A percentile compares a stretch with the other conserved stretches of the same genome.
Conservation (phyloP, 2,329 filamentous ascomycete species). For the Davidsoniella neocaledoniae region DNA sequence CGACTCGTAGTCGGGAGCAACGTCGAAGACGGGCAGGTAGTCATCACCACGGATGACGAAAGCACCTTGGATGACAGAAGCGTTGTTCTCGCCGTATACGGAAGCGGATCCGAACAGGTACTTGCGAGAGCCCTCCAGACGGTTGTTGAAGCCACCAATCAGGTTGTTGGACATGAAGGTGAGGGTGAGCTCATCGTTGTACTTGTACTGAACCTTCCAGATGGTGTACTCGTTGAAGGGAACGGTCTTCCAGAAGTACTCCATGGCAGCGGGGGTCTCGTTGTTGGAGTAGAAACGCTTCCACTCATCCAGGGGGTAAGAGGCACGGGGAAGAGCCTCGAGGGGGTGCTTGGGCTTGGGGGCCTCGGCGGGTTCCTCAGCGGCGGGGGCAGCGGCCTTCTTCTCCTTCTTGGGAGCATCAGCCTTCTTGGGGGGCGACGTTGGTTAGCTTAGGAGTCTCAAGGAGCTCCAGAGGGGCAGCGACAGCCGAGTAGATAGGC, state of each 20-base stretch:
- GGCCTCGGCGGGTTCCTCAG: slow-evolving; percentile 32
- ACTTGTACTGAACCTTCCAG: slow-evolving; percentile 94
- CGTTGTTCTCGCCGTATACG: slow-evolving; percentile 78
- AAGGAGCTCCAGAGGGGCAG: slow-evolving; percentile 58
- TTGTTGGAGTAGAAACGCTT: slow-evolving; percentile 98
- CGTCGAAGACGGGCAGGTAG: slow-evolving; percentile 71
- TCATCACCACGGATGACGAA: slow-evolving; percentile 93
- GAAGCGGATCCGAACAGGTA: slow-evolving; percentile 84
- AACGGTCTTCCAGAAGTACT: slow-evolving; percentile 97
- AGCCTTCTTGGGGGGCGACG: slow-evolving; percentile 62
- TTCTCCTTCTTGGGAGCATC: slow-evolving; percentile 43
- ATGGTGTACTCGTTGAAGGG: slow-evolving; percentile 92
- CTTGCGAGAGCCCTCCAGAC: slow-evolving; percentile 95
- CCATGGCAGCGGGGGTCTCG: slow-evolving; percentile 68
- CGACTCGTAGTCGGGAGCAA: slow-evolving; percentile 93
- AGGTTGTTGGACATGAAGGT: slow-evolving; percentile 99
- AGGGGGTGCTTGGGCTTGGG: slow-evolving; percentile 96
- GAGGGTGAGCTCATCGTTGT: slow-evolving; percentile 93
- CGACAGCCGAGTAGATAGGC: slow-evolving; percentile 71
- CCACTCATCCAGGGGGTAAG: slow-evolving; percentile 84
- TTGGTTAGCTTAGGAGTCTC: slow-evolving; percentile 64
- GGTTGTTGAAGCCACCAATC: slow-evolving; percentile 93
- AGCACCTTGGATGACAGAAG: slow-evolving; percentile 81
- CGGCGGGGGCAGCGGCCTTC: slow-evolving; percentile 21
- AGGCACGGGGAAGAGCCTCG: slow-evolving; percentile 63